Evolutionary conservation across 2,329 filamentous ascomycete species (phyloP).

Genomic region (Torrubiellomyces zombiae): DNA sequence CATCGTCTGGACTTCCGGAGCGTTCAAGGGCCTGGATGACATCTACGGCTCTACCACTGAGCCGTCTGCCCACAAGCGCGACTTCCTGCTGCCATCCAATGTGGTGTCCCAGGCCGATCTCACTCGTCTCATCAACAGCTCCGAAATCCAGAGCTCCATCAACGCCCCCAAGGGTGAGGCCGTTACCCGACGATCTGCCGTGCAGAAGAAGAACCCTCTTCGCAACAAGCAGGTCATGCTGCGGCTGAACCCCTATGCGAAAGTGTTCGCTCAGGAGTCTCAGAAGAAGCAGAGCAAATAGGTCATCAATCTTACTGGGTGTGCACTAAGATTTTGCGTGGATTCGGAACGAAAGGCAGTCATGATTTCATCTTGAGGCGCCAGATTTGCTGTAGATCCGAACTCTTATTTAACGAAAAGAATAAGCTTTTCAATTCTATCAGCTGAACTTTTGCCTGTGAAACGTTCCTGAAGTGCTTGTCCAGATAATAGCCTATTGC

Average conservation of each 20-base stretch:
- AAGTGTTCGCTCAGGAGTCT: slow-evolving; percentile 61
- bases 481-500: no score
- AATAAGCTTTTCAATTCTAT: no score
- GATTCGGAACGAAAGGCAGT: slow-evolving; percentile 11
- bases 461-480: no score
- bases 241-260: slow-evolving; percentile 95
- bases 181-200: slow-evolving; percentile 72
- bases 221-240: slow-evolving; percentile 98
- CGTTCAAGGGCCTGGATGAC: slow-evolving; percentile 90
- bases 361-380: slow-evolving; percentile 21
- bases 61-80: slow-evolving; percentile 89
- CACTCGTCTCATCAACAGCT: slow-evolving; percentile 96
- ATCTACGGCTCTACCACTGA: slow-evolving; percentile 90
- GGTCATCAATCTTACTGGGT: slow-evolving; percentile 20
- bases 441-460: no score
- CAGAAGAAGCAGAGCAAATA: slow-evolving; percentile 25
- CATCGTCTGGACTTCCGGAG: slow-evolving; percentile 95
- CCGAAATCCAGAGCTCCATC: slow-evolving; percentile 93
- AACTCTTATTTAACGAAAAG: slow-evolving; percentile 17
- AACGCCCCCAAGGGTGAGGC: slow-evolving; percentile 80
- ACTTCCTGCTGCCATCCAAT: slow-evolving; percentile 92
- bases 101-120: slow-evolving; percentile 89
- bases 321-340: slow-evolving; percentile 17
- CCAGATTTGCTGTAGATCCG: slow-evolving; percentile 20
- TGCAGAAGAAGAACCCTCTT: slow-evolving; percentile 99